Evolutionary conservation across 306 rosid species (phyloP).

Genomic region (Cucurbita argyrosperma): DNA sequence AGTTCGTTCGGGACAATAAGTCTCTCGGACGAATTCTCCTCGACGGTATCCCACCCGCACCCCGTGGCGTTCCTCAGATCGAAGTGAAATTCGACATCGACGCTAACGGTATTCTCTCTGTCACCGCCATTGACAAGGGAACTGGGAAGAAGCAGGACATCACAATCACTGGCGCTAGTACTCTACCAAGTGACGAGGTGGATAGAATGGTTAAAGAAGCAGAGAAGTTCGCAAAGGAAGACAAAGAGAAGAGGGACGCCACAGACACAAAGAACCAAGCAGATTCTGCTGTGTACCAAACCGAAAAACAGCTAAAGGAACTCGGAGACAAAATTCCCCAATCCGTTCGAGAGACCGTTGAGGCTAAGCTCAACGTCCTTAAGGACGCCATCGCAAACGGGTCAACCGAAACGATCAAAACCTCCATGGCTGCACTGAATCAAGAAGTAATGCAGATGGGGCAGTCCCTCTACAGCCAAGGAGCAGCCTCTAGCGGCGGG

Average conservation of each 20-base stretch:
- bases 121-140: conserved; percentile 81
- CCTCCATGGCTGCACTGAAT: conserved; percentile 50
- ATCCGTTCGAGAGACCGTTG: conserved; percentile 54
- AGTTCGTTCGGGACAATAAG: conserved; percentile 83
- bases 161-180: conserved; percentile 89
- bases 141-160: conserved; percentile 88
- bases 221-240: conserved; percentile 63
- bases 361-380: conserved; percentile 53
- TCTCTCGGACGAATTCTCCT: conserved; percentile 86
- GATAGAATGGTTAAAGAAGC: conserved; percentile 65
- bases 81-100: conserved; percentile 92
- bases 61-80: conserved; percentile 84
- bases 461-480: conserved; percentile 57
- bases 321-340: conserved; percentile 55
- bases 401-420: conserved; percentile 40
- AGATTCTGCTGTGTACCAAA: conserved; percentile 63
- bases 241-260: conserved; percentile 72
- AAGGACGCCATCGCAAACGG: conserved; percentile 51
- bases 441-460: conserved; percentile 72
- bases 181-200: conserved; percentile 80
- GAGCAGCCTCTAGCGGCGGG: conserved; percentile 29
- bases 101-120: conserved; percentile 82
- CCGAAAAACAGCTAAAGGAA: conserved; percentile 68
- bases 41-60: conserved; percentile 90
- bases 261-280: conserved; percentile 74